A percentile compares a stretch with the other conserved stretches of the same genome.
Conservation (phyloP, 1,284 basidiomycete genomes). For the Prillingera fragicola region DNA sequence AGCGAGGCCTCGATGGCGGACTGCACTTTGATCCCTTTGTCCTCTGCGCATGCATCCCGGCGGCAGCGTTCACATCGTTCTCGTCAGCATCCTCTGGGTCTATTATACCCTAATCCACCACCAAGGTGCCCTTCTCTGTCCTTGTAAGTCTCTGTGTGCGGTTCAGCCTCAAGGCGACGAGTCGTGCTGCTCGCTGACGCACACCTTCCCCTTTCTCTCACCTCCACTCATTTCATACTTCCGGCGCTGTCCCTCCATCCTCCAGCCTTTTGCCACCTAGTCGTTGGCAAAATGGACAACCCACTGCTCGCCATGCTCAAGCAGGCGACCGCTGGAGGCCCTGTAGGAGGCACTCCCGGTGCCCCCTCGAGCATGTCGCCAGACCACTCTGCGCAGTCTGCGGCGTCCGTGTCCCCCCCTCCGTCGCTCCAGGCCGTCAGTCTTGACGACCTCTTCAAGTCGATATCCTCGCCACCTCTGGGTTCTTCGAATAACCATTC, state of each 20-base stretch:
- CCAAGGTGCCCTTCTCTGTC: background rate
- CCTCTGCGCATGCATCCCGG: too few relatives aligned
- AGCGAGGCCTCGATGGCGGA: too few relatives aligned
- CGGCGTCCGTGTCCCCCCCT: constrained; percentile 23
- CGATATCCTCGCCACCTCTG: constrained; percentile 19
- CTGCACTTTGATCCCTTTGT: too few relatives aligned
- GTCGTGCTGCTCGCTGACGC: too few relatives aligned
- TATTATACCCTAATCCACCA: background rate
- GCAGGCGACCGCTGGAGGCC: constrained; percentile 14
- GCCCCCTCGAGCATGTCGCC: constrained; percentile 1
- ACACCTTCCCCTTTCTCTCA: constrained; percentile 2
- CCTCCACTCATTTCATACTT: background rate
- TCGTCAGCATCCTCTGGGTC: too few relatives aligned
- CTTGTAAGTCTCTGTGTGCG: background rate
- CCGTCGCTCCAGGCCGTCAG: constrained; percentile 29
- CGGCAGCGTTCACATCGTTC: too few relatives aligned
- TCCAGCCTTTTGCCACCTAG: constrained; percentile 1
- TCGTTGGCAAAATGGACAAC: constrained; percentile 27
- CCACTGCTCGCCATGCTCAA: constrained; percentile 40
- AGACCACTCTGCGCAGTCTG: constrained; percentile 9
- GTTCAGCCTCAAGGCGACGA: too few relatives aligned
- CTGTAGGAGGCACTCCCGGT: constrained; percentile 1
- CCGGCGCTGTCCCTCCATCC: background rate
- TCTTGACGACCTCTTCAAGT: constrained; percentile 37
- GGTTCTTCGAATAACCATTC: background rate